Evolutionary conservation across 371 early-diverging fungal species (phyloP).

Genomic region (Syncephalis fuscata): DNA sequence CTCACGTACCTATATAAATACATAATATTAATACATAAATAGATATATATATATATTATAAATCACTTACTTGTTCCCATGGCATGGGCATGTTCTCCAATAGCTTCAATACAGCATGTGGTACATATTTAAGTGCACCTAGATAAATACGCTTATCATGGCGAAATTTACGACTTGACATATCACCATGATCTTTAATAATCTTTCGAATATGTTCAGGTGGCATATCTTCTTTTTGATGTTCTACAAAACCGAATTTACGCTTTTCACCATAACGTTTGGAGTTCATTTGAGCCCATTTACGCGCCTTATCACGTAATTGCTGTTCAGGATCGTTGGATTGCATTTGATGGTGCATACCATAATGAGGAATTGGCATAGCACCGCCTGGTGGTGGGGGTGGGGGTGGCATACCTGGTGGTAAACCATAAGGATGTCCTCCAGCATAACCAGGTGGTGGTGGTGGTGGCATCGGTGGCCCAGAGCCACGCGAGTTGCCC

Average conservation of each 20-base stretch:
- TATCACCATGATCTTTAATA: constrained; percentile 96
- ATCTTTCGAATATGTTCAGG: constrained; percentile 94
- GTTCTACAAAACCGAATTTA: constrained; percentile 66
- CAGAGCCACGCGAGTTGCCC: too few relatives aligned
- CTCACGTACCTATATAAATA: constrained; percentile 46
- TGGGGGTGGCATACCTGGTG: too few relatives aligned
- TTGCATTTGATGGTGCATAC: too few relatives aligned
- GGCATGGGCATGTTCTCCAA: constrained; percentile 99
- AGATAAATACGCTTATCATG: constrained; percentile 95
- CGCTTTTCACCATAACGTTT: constrained; percentile 87
- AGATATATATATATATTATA: not conserved
- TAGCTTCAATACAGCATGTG: constrained; percentile 95
- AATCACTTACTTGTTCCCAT: constrained; percentile 75
- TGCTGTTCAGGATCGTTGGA: constrained; percentile 5
- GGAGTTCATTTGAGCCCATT: constrained; percentile 83
- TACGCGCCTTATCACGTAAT: constrained; percentile 57
- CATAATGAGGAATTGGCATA: too few relatives aligned
- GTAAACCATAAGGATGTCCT: too few relatives aligned
- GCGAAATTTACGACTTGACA: constrained; percentile 91
- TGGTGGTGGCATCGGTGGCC: too few relatives aligned
- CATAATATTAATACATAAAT: not conserved
- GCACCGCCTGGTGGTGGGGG: too few relatives aligned
- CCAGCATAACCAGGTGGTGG: too few relatives aligned
- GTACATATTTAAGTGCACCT: constrained; percentile 95
- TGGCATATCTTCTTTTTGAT: constrained; percentile 88